Base-by-base conservation (phyloP, 2,329 filamentous ascomycete species). In the Exophiala sp. region DNA sequence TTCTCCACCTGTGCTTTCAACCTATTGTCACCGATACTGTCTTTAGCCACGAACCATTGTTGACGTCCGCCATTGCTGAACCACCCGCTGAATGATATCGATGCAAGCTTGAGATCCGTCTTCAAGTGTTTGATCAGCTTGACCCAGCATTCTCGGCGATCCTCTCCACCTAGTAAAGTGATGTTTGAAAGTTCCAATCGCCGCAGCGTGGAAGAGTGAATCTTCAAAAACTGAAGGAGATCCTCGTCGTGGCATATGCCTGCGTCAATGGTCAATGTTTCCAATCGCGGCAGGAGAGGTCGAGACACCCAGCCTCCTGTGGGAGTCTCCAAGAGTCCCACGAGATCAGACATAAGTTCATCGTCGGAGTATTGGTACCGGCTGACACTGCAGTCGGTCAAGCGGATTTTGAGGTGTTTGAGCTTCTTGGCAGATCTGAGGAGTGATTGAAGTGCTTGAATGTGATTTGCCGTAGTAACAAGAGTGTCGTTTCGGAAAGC, bases 1-100 rank as follows among this genome's bases (percentile, higher is more conserved):
- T 42, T 52, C 42, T 61, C 56, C 33, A 61, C 54, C 36, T 50
- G 49, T 14, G 59, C 50, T 32, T 58, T 58, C 24, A 61, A 34
- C 32, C 59, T 43, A 9, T 51, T 41, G 6, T 12, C 14, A 24
- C 54, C 43, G 11, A 54, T 51, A 29, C 33, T 45, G 38, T 61
- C 56, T n/a, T 57, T 57, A 20, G 57, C 46, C 34, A 61, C 59
- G 34, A 56, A 61, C 59, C 59, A 61, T 34, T 57, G 53, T 49
- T 61, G 59, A 35, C 59, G 54, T 11, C 59, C 59, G 33, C 59
- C 59, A 32, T 61, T 61, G 33, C 41, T 61, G 49, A 61, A 53
- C 59, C 56, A 61, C 16, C 57, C 59, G 36, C 46, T 53, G 41
- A 61, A 61, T 12, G 56, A 52, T 11, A 59, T 43, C 3, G 50